Percentiles rank a stretch among this genome's conserved stretches.
phyloP scores from a whole-genome alignment of 257 asterid species.

The Capsicum rhomboideum region DNA sequence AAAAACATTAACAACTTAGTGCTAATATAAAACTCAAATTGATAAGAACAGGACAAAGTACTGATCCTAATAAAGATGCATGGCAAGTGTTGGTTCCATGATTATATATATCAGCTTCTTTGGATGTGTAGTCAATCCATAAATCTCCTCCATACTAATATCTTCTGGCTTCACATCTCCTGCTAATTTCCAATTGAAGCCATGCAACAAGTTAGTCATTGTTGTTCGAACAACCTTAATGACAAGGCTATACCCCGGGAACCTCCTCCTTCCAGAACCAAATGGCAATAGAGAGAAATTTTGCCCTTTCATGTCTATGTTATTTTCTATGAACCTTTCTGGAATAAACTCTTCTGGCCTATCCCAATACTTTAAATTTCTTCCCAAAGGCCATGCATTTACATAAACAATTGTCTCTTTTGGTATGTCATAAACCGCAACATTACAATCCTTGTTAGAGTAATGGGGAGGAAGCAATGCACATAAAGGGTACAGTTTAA shows the following conservation, averaged over 20 bases:
- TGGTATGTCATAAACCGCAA: not conserved
- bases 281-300: not conserved
- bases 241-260: not conserved
- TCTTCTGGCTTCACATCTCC: constrained; percentile 21
- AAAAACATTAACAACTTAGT: no score
- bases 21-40: not conserved
- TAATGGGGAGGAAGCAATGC: not conserved
- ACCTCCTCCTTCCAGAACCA: not conserved
- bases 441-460: not conserved
- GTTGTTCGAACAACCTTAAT: not conserved
- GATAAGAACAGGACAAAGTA: not conserved
- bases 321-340: not conserved
- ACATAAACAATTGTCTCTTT: not conserved
- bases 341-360: not conserved
- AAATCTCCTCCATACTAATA: constrained; percentile 19
- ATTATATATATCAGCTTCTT: constrained; percentile 6
- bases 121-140: constrained; percentile 16
- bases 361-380: not conserved
- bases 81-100: constrained; percentile 18
- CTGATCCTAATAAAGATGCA: constrained; percentile 8
- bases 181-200: not conserved
- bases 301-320: not conserved
- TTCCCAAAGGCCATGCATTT: not conserved
- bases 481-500: not conserved
- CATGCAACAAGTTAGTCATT: not conserved